Percentiles rank a stretch among this genome's conserved stretches.
Conservation (phyloP, 1,139 yeast genomes). For the Suhomyces choctaworum region DNA sequence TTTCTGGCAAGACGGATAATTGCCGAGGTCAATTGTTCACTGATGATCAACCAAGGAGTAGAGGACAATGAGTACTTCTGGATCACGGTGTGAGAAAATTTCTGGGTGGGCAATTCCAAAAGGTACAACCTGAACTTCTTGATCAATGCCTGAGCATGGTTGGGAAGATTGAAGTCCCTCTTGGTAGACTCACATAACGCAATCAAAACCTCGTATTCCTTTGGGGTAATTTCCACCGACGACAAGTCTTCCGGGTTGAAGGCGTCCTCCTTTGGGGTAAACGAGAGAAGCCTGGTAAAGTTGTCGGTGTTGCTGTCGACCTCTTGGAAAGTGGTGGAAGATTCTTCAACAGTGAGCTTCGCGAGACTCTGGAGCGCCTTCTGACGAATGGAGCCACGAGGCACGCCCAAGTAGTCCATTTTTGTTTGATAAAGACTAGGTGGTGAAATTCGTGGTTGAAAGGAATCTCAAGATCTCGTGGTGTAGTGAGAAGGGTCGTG, state of each 20-base stretch:
- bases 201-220: slow-evolving; percentile 70
- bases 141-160: slow-evolving; percentile 54
- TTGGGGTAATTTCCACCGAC: slow-evolving; percentile 44
- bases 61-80: slow-evolving; percentile 27
- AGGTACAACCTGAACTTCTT: slow-evolving; percentile 59
- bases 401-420: slow-evolving; percentile 44
- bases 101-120: slow-evolving; percentile 57
- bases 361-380: slow-evolving; percentile 54
- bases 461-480: background rate
- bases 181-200: slow-evolving; percentile 62
- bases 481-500: background rate
- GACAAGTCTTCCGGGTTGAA: slow-evolving; percentile 18
- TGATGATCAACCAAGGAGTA: slow-evolving; percentile 39
- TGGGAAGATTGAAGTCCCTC: slow-evolving; percentile 35
- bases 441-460: background rate
- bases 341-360: slow-evolving; percentile 29
- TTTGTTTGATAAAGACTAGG: too few species aligned
- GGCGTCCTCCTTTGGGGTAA: slow-evolving; percentile 20
- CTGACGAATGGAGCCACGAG: slow-evolving; percentile 53
- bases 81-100: slow-evolving; percentile 28
- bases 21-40: slow-evolving; percentile 38
- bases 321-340: slow-evolving; percentile 9
- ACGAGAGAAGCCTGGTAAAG: slow-evolving; percentile 27
- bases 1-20: slow-evolving; percentile 39
- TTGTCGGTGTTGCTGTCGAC: slow-evolving; percentile 19